Evolutionary conservation across 129 eudicot species (phyloP), one percentile per base, ranked within the genome.

Genomic region (Arctium lappa): DNA sequence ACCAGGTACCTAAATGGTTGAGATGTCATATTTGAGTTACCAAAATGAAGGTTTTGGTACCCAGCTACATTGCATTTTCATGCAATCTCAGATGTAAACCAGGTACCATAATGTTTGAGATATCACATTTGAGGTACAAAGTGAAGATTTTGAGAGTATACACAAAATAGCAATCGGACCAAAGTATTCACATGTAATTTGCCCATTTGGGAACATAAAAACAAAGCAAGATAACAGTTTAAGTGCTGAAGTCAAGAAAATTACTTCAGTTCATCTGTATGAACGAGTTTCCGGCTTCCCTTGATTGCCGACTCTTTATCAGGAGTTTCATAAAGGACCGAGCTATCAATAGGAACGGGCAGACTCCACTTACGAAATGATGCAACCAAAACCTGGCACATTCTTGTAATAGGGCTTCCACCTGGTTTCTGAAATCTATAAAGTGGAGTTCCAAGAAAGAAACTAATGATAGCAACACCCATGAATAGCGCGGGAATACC

Each of bases 391-490:
- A 95, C 99, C 44, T 92, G 99, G 37, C 89, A 91, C 89, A 93
- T 88, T 86, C 99, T 87, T 4, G 99, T 92, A 48, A 95, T 79
- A 1, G 99, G 97, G 84, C 97, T 95, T 65, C 99, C 97, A 69
- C 97, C 94, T 9, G 99, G 99, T 80, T 83, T 95, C 87, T 91
- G 97, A 87, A 87, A 88, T 66, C 99, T 90, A 78, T 92, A 95
- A 16, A 91, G 91, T 40, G 92, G 88, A 7, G 93, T 92, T 62
- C 99, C 99, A 6, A 84, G 83, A 80, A 92, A 91, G 87, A 95
- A 93, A 72, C 94, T 88, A 33, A 72, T 81, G 72, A 95, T 88
- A 76, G 99, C 94, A 75, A 93, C 48, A 36, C 90, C 94, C 94
- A 93, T 91, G 75, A 91, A 91, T 29, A 93, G 44, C 0, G 99